Percentiles rank a stretch among this genome's conserved stretches.
phyloP scores from a whole-genome alignment of 2,329 filamentous ascomycete genomes.

The Amylocarpus encephaloides region DNA sequence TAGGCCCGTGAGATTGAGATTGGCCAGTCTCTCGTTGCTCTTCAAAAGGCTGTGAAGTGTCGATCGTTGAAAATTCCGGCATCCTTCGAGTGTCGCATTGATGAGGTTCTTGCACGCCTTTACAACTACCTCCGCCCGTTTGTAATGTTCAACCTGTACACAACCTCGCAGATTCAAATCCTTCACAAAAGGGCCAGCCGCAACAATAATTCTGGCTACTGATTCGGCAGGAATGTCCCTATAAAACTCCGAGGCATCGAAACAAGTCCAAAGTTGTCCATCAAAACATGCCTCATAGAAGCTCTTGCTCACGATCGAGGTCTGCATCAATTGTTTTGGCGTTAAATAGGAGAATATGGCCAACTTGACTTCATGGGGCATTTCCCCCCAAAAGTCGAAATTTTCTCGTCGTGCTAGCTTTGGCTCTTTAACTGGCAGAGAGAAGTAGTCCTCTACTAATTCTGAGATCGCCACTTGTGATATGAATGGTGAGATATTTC shows the following conservation, averaged over 20 bases:
- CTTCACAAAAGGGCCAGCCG: constrained; percentile 83
- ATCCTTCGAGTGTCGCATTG: constrained; percentile 83
- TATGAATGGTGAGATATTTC: constrained; percentile 13
- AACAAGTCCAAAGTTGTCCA: constrained; percentile 82
- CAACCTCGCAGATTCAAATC: constrained; percentile 89
- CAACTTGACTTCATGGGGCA: constrained; percentile 79
- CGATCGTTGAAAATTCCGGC: constrained; percentile 71
- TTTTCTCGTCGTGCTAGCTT: constrained; percentile 31
- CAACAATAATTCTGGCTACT: constrained; percentile 75
- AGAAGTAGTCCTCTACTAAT: constrained; percentile 30
- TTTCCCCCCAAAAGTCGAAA: constrained; percentile 68
- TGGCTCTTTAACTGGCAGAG: constrained; percentile 13
- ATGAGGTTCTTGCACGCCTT: constrained; percentile 81
- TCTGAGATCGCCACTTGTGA: constrained; percentile 23
- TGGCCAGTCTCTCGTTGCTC: constrained; percentile 70
- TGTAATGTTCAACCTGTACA: constrained; percentile 78
- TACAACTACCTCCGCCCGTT: constrained; percentile 69
- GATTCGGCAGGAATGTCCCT: constrained; percentile 77
- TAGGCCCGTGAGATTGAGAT: constrained; percentile 81
- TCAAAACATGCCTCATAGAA: constrained; percentile 87
- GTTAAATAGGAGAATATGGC: constrained; percentile 69
- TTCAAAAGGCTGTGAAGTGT: constrained; percentile 71
- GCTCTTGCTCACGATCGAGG: constrained; percentile 68
- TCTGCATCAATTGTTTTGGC: constrained; percentile 74
- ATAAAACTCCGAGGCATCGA: constrained; percentile 85